phyloP scores from a whole-genome alignment of 2,329 filamentous ascomycete species.

The Fusarium marasasianum region DNA sequence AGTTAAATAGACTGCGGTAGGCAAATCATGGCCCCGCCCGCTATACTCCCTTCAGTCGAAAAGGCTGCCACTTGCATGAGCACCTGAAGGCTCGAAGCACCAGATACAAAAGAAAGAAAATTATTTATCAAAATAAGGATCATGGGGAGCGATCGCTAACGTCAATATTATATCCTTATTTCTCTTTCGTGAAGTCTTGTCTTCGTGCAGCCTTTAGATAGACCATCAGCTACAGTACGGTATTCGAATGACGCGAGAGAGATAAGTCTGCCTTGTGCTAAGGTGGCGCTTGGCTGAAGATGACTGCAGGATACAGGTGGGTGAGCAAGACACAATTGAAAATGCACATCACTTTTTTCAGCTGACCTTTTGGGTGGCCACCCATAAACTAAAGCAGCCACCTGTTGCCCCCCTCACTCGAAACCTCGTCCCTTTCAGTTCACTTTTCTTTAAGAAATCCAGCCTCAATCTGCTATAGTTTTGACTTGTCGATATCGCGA shows the following conservation, averaged over 20 bases:
- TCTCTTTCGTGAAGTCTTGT: accelerated
- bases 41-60: background rate
- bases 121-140: accelerated
- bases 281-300: background rate
- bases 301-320: background rate
- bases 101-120: background rate
- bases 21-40: background rate
- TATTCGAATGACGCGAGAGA: background rate
- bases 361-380: background rate
- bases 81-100: background rate
- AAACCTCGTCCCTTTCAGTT: background rate
- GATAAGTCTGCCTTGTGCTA: background rate
- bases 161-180: accelerated
- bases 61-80: background rate
- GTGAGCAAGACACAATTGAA: background rate
- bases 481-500: accelerated
- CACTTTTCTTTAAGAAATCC: accelerated
- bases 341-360: background rate
- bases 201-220: accelerated
- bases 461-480: accelerated
- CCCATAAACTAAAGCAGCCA: background rate
- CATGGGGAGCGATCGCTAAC: accelerated
- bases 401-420: background rate
- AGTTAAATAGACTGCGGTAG: background rate
- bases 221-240: too few relatives aligned